Percentiles rank a stretch among this genome's conserved stretches.
Conservation (phyloP, 192 early-diverging fungal genomes). For the Piromyces sp. region DNA sequence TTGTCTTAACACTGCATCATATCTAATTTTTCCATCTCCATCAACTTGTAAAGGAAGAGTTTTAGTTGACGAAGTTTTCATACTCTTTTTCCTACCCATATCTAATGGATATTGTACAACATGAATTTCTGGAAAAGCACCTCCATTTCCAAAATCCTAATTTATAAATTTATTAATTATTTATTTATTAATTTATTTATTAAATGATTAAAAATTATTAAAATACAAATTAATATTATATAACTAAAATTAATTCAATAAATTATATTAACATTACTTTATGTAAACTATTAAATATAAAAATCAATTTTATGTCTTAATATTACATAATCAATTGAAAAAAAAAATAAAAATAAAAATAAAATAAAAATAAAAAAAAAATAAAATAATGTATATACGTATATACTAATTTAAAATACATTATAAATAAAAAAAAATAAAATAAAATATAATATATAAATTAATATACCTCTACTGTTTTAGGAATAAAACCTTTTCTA, state of each 20-base stretch:
- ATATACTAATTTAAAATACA: neutral
- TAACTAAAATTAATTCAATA: too few species aligned
- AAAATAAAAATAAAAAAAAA: too few species aligned
- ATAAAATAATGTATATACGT: neutral
- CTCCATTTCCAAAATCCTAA: conserved; percentile 88
- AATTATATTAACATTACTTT: too few species aligned
- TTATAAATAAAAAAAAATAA: too few species aligned
- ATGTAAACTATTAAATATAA: too few species aligned
- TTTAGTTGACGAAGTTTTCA: conserved; percentile 15
- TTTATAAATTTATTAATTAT: neutral
- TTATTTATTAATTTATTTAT: too few species aligned
- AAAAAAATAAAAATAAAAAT: too few species aligned
- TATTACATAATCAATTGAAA: too few species aligned
- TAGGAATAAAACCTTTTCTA: conserved; percentile 61
- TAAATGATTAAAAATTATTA: neutral
- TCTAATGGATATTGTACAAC: conserved; percentile 84
- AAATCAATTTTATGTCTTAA: too few species aligned
- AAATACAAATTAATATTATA: neutral
- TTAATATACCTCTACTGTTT: conserved; percentile 26
- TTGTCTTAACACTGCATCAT: conserved; percentile 74
- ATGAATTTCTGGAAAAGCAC: conserved; percentile 88
- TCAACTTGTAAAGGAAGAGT: conserved; percentile 81
- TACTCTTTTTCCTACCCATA: conserved; percentile 63
- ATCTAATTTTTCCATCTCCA: conserved; percentile 67
- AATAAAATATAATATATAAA: too few species aligned